Evolutionary conservation across 805 yeast genomes (phyloP).

Genomic region (Saturnispora silvae): DNA sequence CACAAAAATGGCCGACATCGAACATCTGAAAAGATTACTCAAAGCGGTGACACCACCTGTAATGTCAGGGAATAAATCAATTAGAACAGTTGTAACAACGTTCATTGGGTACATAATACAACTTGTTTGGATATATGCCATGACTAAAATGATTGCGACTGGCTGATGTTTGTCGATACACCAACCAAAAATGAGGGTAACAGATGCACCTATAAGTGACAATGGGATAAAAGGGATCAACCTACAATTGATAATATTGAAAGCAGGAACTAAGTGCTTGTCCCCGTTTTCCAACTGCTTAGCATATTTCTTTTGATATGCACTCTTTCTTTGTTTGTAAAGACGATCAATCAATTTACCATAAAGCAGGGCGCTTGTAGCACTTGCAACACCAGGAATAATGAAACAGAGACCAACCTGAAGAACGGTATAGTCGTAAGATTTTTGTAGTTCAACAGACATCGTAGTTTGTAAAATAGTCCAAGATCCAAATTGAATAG

Average conservation of each 20-base stretch:
- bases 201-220: slow-evolving; percentile 24
- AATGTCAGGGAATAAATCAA: slow-evolving; percentile 64
- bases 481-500: slow-evolving; percentile 61
- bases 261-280: not conserved
- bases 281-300: slow-evolving; percentile 3
- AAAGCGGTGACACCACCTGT: slow-evolving; percentile 70
- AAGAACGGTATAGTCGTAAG: slow-evolving; percentile 41
- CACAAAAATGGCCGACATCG: slow-evolving; percentile 58
- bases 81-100: slow-evolving; percentile 52
- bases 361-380: slow-evolving; percentile 45
- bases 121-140: slow-evolving; percentile 46
- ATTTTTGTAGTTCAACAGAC: slow-evolving; percentile 39
- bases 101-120: slow-evolving; percentile 51
- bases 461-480: slow-evolving; percentile 57
- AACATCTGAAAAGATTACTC: slow-evolving; percentile 63
- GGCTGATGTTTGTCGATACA: slow-evolving; percentile 30
- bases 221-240: slow-evolving; percentile 1
- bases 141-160: slow-evolving; percentile 38
- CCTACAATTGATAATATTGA: slow-evolving; percentile 5
- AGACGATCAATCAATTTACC: slow-evolving; percentile 49
- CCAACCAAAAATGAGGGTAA: slow-evolving; percentile 58
- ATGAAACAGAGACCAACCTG: slow-evolving; percentile 63
- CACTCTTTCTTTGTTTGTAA: slow-evolving; percentile 29
- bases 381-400: slow-evolving; percentile 62
- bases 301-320: slow-evolving; percentile 21